Base-by-base conservation (phyloP, 2,329 filamentous ascomycete genomes). In the Orbilia ellipsospora region DNA sequence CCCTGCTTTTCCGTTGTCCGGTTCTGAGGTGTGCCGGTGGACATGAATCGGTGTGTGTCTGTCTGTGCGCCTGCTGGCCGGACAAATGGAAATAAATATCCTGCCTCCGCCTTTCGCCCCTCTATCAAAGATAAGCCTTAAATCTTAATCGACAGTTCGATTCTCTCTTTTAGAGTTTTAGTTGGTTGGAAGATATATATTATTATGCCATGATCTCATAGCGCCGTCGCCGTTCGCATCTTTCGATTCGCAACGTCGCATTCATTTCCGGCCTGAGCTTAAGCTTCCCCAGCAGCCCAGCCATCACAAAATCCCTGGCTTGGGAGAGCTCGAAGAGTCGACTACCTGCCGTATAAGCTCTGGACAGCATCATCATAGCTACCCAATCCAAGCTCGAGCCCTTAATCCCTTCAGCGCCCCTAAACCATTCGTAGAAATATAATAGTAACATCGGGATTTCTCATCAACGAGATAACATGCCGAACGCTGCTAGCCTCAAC, bases 401-500 rank as follows among this genome's bases (percentile, higher is more conserved):
- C 20, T 13, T 26, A 5, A 13, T 23, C 20, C 45, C 36, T 42
- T 55, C 23, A 45, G 16, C 57, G 15, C 36, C 10, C 42, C 57
- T 50, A 62, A 62, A 40, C 56, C 56, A 59, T 52, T 20, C 56
- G 36, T 52, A 62, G 48, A 28, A 67, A 36, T 36, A 36, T 36
- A 36, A 7, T 36, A 7, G 31, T 36, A 36, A 36, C 8, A 36
- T 6, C 31, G 10, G 31, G 8, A 6, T 36, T 10, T 36, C 10
- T 36, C 10, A 7, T 36, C 5, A 36, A 36, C 31, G 5, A 36
- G 8, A 4, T 16, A 54, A 1, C 12, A 59, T 63, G 59, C 57
- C 56, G 12, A 74, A 64, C 55, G 57, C 59, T 55, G 44, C 57
- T 57, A 64, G 63, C 44, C 52, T 74, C 42, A 70, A 64, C 57